A percentile compares a stretch with the other conserved stretches of the same genome.
phyloP scores from a whole-genome alignment of 2,329 filamentous ascomycete genomes.

The Teratosphaeria viscida region DNA sequence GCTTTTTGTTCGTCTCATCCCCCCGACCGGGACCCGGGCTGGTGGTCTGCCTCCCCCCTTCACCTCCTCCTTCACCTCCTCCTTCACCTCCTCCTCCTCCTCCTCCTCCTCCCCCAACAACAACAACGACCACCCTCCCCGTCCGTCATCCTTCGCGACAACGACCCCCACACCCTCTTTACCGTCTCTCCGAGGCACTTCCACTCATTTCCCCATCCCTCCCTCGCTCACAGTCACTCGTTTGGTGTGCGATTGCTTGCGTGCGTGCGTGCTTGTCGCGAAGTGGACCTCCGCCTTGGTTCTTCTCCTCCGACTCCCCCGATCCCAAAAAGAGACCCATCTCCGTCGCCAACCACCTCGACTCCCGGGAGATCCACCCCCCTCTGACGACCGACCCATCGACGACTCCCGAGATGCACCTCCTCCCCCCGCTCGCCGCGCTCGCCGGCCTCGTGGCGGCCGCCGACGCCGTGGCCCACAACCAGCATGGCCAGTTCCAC shows the following conservation, averaged over 20 bases:
- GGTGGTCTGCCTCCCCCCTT: not conserved
- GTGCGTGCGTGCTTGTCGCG: constrained; percentile 12
- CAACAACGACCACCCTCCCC: constrained; percentile 3
- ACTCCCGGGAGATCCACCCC: constrained; percentile 1
- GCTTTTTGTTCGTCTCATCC: not conserved
- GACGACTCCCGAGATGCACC: constrained; percentile 14
- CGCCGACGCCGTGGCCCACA: constrained; percentile 10
- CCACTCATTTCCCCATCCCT: constrained; percentile 21
- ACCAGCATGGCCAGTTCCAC: not conserved
- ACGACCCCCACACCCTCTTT: not conserved
- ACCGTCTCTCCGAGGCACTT: constrained; percentile 21
- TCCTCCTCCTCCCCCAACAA: constrained; percentile 3
- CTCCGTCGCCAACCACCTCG: constrained; percentile 3
- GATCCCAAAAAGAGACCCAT: not conserved
- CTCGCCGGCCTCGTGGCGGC: constrained; percentile 20
- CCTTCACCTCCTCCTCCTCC: constrained; percentile 1
- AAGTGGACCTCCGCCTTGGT: constrained; percentile 13
- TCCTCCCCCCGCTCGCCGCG: constrained; percentile 22
- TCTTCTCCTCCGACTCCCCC: not conserved
- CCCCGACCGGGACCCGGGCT: not conserved
- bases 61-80: constrained; percentile 4
- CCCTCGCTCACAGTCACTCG: constrained; percentile 16
- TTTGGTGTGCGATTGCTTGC: constrained; percentile 11
- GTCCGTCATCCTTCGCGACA: constrained; percentile 14
- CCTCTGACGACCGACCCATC: constrained; percentile 6